These are phyloP conservation scores for Trypanosoma lewisi DNA, from an alignment of 208 protist species.

Conservation along the genomic window DNA sequence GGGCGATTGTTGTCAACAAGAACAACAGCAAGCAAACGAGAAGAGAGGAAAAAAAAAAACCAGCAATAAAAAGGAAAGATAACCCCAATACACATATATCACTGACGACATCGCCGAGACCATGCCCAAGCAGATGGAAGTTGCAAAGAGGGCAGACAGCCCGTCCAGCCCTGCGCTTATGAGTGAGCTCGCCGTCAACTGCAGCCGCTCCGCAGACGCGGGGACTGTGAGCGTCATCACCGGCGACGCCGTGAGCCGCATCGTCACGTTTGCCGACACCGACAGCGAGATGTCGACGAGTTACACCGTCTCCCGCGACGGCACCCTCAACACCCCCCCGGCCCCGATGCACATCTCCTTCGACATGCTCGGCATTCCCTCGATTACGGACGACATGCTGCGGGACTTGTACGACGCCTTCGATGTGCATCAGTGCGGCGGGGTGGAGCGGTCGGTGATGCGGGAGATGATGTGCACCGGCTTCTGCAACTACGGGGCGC, in stretches of 20 bases:
- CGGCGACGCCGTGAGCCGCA: neutral
- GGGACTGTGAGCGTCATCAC: neutral
- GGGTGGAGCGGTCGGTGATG: conserved; percentile 25
- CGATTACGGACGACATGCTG: conserved; percentile 26
- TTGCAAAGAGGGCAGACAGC: neutral
- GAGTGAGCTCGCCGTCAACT: conserved; percentile 5
- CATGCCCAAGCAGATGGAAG: neutral
- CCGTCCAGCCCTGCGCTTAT: neutral
- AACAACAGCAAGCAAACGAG: neutral
- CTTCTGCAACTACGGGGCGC: conserved; percentile 30
- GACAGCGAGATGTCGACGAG: neutral
- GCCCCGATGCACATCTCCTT: conserved; percentile 13
- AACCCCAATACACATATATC: neutral
- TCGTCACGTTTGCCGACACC: conserved; percentile 4
- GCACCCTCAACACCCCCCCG: too few relatives aligned
- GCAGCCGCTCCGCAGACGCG: neutral
- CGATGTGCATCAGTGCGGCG: conserved; percentile 21
- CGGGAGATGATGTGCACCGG: conserved; percentile 23
- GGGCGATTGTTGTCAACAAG: neutral
- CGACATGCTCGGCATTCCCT: conserved; percentile 24
- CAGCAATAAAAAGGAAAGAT: neutral
- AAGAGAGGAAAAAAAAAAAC: neutral
- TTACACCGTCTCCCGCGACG: neutral
- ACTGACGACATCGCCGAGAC: neutral
- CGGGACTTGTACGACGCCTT: conserved; percentile 27